phyloP scores from a whole-genome alignment of 2,329 filamentous ascomycete species.

The Magnaporthales sp. region DNA sequence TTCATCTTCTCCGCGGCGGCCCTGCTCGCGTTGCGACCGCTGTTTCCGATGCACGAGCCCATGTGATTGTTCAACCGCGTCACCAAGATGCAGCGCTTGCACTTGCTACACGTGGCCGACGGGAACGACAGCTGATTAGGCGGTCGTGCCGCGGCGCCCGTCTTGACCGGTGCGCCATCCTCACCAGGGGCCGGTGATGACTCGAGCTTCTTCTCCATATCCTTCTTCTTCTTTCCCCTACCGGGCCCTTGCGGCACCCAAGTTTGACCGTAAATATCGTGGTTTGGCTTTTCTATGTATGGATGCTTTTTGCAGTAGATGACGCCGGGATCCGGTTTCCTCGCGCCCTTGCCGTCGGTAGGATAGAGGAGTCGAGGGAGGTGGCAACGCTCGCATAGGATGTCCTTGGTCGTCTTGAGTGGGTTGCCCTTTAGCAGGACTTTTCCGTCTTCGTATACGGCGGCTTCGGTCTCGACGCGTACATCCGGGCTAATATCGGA shows the following conservation, averaged over 20 bases:
- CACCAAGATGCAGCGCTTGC: slow-evolving; percentile 56
- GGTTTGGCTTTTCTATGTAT: slow-evolving; percentile 66
- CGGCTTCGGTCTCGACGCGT: slow-evolving; percentile 57
- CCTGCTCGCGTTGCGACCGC: slow-evolving; percentile 52
- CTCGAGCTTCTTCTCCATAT: slow-evolving; percentile 53
- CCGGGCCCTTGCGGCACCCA: slow-evolving; percentile 65
- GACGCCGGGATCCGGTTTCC: slow-evolving; percentile 55
- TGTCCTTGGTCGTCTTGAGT: slow-evolving; percentile 60
- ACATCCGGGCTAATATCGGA: slow-evolving; percentile 46
- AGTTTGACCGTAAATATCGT: slow-evolving; percentile 76
- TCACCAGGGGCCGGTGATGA: slow-evolving; percentile 29
- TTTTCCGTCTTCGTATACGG: slow-evolving; percentile 60
- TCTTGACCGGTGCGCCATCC: slow-evolving; percentile 18
- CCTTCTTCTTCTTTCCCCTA: slow-evolving; percentile 73
- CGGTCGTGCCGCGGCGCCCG: slow-evolving; percentile 41
- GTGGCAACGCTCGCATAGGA: slow-evolving; percentile 66
- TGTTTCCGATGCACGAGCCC: slow-evolving; percentile 59
- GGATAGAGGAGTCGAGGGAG: slow-evolving; percentile 66
- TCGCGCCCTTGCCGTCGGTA: slow-evolving; percentile 59
- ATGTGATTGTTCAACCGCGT: slow-evolving; percentile 60
- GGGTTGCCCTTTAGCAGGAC: slow-evolving; percentile 65
- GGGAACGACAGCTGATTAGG: slow-evolving; percentile 56
- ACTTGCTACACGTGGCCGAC: slow-evolving; percentile 58
- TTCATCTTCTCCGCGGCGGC: slow-evolving; percentile 56
- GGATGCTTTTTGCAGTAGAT: slow-evolving; percentile 75